Percentiles rank a stretch among this genome's conserved stretches.
These are phyloP conservation scores for Hypomontagnella monticulosa DNA, from an alignment of 495 filamentous ascomycete species.

Conservation along the genomic window DNA sequence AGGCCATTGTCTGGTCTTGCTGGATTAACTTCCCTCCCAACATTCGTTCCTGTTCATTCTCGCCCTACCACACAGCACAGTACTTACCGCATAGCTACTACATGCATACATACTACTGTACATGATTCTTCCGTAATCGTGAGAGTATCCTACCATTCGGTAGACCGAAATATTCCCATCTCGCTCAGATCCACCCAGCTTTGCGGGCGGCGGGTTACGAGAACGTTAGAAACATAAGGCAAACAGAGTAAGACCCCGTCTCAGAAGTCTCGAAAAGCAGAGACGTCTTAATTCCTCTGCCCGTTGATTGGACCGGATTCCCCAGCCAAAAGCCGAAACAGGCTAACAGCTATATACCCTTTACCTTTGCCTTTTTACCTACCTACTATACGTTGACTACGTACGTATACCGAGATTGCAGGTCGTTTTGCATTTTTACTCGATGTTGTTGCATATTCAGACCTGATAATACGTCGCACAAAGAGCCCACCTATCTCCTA, in stretches of 20 bases:
- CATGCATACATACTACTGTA: neutral
- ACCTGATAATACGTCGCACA: neutral
- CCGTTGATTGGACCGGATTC: slow-evolving; percentile 35
- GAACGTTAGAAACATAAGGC: neutral
- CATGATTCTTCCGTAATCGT: slow-evolving; percentile 35
- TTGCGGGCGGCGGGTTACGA: slow-evolving; percentile 8
- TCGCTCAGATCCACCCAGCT: slow-evolving; percentile 22
- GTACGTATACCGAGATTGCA: slow-evolving; percentile 19
- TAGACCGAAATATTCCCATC: slow-evolving; percentile 15
- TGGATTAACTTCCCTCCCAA: slow-evolving; percentile 8
- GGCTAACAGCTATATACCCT: slow-evolving; percentile 21
- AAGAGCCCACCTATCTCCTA: neutral
- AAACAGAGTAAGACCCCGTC: neutral
- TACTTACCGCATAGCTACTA: neutral
- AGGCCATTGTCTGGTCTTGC: slow-evolving; percentile 23
- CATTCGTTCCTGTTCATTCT: slow-evolving; percentile 15
- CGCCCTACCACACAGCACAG: neutral
- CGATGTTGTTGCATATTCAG: slow-evolving; percentile 22
- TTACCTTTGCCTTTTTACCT: neutral
- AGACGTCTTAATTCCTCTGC: slow-evolving; percentile 1
- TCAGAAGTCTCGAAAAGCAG: slow-evolving; percentile 22
- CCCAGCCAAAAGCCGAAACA: slow-evolving; percentile 41
- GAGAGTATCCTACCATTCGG: slow-evolving; percentile 14
- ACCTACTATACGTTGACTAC: slow-evolving; percentile 14
- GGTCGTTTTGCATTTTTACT: slow-evolving; percentile 13